Base-by-base conservation (phyloP, 148 eudicot species). In the Linanthus parryae region DNA sequence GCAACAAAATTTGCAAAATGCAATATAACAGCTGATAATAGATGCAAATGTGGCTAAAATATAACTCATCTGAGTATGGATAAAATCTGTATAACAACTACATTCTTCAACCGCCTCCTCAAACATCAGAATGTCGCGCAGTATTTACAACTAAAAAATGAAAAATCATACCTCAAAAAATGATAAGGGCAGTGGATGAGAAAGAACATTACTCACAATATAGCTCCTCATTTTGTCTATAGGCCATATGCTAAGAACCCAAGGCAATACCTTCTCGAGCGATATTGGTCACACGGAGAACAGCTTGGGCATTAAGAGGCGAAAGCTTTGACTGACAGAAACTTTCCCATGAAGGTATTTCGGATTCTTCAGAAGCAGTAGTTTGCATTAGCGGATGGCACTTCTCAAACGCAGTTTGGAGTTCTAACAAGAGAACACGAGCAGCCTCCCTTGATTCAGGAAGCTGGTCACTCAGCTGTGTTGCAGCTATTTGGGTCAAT, bases 381-480 rank as follows among this genome's bases (percentile, higher is more conserved):
- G 47, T 41, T 64, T 69, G 33, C 8, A 27, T 34, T 1, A 23
- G 41, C 46, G 35, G 25, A 16, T 40, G 66, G 21, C 57, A 59
- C 52, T 75, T 74, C 49, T 72, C 77, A 27, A 75, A 74, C 8
- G 56, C 61, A 22, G 65, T 38, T 22, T 64, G 76, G 54, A 82
- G 68, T 67, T 72, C 81, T 48, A 78, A 49, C 52, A 82, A 54
- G 52, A 82, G 81, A 18, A 68, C 27, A 44, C 89, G 81, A 66
- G 89, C 89, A 65, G 89, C 81, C 46, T 82, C 89, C 46, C 89
- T 78, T 5, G 89, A 78, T 61, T 78, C 89, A 4, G 89, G 89
- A 39, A 82, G 84, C 78, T 70, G 70, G 71, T 82, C 89, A 50
- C 78, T 82, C 13, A 82, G 74, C 62, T 78, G 84, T 45, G 81